Percentiles rank a stretch among this genome's conserved stretches.
Evolutionary conservation across 352 stramenopile genomes (phyloP).

Genomic region (Pelagophyceae sp.): DNA sequence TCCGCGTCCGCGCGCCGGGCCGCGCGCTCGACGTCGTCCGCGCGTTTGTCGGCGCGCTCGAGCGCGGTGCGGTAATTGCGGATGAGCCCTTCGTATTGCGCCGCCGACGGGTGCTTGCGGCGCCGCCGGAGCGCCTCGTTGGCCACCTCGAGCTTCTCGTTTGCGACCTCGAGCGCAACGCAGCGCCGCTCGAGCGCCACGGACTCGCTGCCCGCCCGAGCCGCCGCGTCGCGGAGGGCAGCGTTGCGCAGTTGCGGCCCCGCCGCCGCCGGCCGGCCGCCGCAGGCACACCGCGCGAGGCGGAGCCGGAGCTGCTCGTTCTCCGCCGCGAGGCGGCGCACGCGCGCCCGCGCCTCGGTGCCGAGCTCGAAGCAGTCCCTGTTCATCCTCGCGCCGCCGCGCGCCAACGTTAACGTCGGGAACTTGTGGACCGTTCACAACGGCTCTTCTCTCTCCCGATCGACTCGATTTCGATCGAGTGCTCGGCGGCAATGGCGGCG

Average conservation of each 20-base stretch:
- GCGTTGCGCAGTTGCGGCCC: not conserved
- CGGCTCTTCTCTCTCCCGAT: not conserved
- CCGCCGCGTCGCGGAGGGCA: no score
- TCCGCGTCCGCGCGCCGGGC: not conserved
- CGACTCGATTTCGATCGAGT: not conserved
- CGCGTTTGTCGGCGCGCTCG: not conserved
- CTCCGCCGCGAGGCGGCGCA: not conserved
- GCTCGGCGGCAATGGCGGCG: not conserved
- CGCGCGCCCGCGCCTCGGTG: not conserved
- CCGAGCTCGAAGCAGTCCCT: not conserved
- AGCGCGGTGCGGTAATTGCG: not conserved
- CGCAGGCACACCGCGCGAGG: not conserved
- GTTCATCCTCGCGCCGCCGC: not conserved
- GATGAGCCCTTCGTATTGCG: not conserved
- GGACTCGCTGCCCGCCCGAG: no score
- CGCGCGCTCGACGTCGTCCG: not conserved
- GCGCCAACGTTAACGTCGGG: not conserved
- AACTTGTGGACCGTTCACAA: not conserved
- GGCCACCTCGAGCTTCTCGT: not conserved
- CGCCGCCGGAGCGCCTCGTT: not conserved
- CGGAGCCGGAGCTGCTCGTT: conserved; percentile 5
- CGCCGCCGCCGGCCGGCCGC: no score
- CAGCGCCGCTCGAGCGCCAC: no score
- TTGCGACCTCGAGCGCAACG: no score
- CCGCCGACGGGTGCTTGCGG: no score